Evolutionary conservation across 805 yeast genomes (phyloP).

Genomic region (Ogataea trehalophila): DNA sequence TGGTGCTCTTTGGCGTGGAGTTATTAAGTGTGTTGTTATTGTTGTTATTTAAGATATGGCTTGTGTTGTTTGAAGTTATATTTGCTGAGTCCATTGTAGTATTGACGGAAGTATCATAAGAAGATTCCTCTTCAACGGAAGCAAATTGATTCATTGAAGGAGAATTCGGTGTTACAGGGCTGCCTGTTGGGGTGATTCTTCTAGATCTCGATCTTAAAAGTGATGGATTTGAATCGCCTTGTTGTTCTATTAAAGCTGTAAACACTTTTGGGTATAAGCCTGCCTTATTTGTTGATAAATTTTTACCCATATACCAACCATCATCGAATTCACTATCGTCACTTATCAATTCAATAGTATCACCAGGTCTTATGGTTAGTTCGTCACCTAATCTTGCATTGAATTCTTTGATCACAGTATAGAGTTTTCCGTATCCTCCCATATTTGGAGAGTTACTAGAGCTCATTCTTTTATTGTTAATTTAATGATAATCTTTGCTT

Average conservation of each 20-base stretch:
- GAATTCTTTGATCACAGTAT: constrained; percentile 77
- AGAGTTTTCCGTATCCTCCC: constrained; percentile 24
- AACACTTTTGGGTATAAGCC: constrained; percentile 91
- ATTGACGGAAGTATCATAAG: constrained; percentile 5
- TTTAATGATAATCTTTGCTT: not conserved
- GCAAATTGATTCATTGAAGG: constrained; percentile 2
- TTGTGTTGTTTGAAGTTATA: constrained; percentile 3
- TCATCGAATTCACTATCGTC: constrained; percentile 93
- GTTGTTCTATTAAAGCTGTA: constrained; percentile 23
- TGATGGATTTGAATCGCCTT: constrained; percentile 28
- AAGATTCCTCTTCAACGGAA: constrained; percentile 4
- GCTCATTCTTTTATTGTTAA: not conserved
- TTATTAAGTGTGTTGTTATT: not conserved
- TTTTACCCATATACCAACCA: constrained; percentile 95
- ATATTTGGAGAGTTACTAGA: not conserved
- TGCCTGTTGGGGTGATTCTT: constrained; percentile 31
- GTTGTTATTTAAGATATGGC: constrained; percentile 2
- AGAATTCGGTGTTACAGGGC: constrained; percentile 20
- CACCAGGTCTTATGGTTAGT: constrained; percentile 73
- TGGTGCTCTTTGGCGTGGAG: constrained; percentile 1
- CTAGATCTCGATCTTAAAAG: constrained; percentile 58
- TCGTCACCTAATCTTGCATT: constrained; percentile 88
- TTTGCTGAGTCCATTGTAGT: constrained; percentile 11
- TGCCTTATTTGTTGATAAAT: constrained; percentile 62
- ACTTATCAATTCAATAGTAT: constrained; percentile 80